phyloP scores from a whole-genome alignment of 495 filamentous ascomycete species.

The Neurospora tetraspora region DNA sequence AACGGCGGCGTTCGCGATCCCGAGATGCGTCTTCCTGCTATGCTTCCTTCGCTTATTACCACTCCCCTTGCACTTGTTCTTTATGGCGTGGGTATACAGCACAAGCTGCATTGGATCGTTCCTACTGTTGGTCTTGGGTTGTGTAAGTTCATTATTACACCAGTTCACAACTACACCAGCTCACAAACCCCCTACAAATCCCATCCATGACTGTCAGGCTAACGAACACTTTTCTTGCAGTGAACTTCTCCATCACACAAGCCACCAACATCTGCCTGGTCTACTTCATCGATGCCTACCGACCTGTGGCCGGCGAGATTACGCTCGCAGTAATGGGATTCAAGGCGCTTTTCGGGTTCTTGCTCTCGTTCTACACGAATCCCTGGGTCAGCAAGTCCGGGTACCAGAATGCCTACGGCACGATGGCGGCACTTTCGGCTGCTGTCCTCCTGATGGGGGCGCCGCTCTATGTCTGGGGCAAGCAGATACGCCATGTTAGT shows the following conservation, averaged over 20 bases:
- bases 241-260: constrained; percentile 43
- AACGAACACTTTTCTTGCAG: constrained; percentile 4
- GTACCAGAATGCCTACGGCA: constrained; percentile 40
- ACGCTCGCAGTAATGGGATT: constrained; percentile 42
- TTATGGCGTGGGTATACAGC: constrained; percentile 42
- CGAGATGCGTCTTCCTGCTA: constrained; percentile 45
- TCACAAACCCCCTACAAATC: neutral
- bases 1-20: too few species aligned
- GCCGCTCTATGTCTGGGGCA: constrained; percentile 41
- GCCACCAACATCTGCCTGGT: constrained; percentile 42
- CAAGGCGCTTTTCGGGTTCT: constrained; percentile 48
- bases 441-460: constrained; percentile 29
- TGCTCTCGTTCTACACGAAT: constrained; percentile 50
- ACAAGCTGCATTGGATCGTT: constrained; percentile 37
- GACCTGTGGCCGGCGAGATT: constrained; percentile 43
- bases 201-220: neutral
- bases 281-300: constrained; percentile 46
- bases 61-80: constrained; percentile 37
- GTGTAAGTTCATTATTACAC: constrained; percentile 13
- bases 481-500: constrained; percentile 34
- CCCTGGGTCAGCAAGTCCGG: constrained; percentile 44
- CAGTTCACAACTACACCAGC: neutral
- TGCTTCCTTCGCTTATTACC: constrained; percentile 32
- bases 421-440: constrained; percentile 43
- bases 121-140: constrained; percentile 40